Evolutionary conservation across 140 eudicot species (phyloP), one percentile per base, ranked within the genome.

Genomic region (Flaveria floridana): DNA sequence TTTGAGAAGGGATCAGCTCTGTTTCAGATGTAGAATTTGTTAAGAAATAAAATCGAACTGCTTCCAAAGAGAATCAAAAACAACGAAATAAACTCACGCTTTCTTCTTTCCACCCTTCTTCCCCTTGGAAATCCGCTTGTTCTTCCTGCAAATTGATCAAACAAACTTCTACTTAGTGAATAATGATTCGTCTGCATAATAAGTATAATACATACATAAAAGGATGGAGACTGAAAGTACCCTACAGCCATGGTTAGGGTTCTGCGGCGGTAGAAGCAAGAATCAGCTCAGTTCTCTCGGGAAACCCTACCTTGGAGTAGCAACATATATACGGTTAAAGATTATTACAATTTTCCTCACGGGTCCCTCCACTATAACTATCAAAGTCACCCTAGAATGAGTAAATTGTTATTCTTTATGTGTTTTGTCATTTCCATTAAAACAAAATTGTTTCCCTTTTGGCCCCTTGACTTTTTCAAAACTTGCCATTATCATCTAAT

Each of bases 1-100:
- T 88, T 88, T 1, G 95, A 70, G 34, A 79, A 89, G 0, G 95
- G 95, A 73, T 86, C 95, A 37, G 81, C 82, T 6, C 90, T 85
- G 82, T 62, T 34, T 34, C 48, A 11, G 20, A 72, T 23, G 8
- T 5, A 62, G 6, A 0, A 34, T 34, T 34, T 34, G 41, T 34
- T 34, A 7, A 30, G 6, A 34, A 34, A 34, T 0, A 34, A 34
- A 5, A 0, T 34, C 7, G 6, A 34, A 34, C 6, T 34, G 41
- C 8, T 34, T 34, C 1, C 41, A 34, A 34, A 34, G 8, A 34
- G 41, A 7, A 34, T 34, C 8, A 34, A 34, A 34, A 34, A 34
- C 8, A 34, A 34, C 6, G 41, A 34, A 34, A 34, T 6, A 7
- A 4, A 78, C 86, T 79, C 50, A 79, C 84, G 80, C 82, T 61